Conservation (phyloP, 768 basidiomycete species). For the Kwoniella sp. region DNA sequence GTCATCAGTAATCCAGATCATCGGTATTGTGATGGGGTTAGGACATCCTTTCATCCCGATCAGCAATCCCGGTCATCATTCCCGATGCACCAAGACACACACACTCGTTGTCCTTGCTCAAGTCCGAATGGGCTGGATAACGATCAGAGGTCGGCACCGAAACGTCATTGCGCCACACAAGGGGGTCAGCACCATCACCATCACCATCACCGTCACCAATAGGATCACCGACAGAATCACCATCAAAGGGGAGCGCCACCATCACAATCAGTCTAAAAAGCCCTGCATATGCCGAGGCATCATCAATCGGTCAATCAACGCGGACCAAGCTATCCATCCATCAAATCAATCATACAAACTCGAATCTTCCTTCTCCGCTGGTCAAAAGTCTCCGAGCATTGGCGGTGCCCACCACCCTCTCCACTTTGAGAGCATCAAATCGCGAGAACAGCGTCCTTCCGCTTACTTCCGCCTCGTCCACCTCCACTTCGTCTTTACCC, state of each 20-base stretch:
- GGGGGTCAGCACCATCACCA: too few species aligned
- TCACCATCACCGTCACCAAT: not conserved
- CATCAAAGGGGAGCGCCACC: not conserved
- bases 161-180: too few species aligned
- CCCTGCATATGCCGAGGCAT: too few species aligned
- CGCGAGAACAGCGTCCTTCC: constrained; percentile 79
- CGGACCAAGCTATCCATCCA: not conserved
- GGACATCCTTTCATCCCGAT: not conserved
- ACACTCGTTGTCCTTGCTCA: too few species aligned
- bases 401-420: constrained; percentile 72
- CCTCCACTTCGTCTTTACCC: constrained; percentile 81
- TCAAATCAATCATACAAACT: constrained; percentile 50
- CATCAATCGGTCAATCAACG: not conserved
- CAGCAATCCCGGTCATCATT: not conserved
- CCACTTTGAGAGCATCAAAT: constrained; percentile 84
- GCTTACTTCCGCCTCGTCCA: constrained; percentile 84
- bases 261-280: not conserved
- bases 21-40: not conserved
- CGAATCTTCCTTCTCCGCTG: constrained; percentile 55
- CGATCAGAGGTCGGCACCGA: too few species aligned
- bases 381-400: constrained; percentile 58
- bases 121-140: too few species aligned
- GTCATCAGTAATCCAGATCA: too few species aligned
- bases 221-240: too few species aligned
- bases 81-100: too few species aligned